Evolutionary conservation across 176 grass and related monocot species (phyloP).

Genomic region (Leersia perrieri): DNA sequence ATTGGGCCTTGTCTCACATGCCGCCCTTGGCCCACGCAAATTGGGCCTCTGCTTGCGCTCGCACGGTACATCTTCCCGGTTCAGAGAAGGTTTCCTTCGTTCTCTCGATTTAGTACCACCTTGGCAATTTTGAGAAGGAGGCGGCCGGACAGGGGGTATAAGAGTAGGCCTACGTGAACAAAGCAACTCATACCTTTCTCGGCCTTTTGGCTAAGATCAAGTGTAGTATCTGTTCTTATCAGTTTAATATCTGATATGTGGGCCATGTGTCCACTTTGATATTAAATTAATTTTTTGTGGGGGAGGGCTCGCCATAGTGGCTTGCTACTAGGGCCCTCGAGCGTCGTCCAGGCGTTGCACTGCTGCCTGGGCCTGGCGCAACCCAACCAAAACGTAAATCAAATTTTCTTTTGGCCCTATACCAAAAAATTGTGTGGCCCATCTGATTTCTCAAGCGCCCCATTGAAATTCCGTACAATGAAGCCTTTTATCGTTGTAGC

Average conservation of each 20-base stretch:
- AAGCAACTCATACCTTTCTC: constrained; percentile 56
- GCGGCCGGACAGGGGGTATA: too few relatives aligned
- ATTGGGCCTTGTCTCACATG: not conserved
- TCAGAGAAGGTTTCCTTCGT: too few relatives aligned
- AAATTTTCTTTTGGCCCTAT: too few relatives aligned
- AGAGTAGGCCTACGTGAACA: too few relatives aligned
- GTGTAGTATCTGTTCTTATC: constrained; percentile 91
- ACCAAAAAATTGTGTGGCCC: too few relatives aligned
- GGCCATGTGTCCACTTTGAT: constrained; percentile 33
- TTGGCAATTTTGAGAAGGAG: too few relatives aligned
- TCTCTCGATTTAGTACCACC: too few relatives aligned
- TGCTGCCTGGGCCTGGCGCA: constrained; percentile 4
- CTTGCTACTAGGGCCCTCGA: constrained; percentile 2
- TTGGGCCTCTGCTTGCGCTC: too few relatives aligned
- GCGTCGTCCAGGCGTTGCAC: constrained; percentile 27
- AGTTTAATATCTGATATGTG: constrained; percentile 87
- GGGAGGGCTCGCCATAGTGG: not conserved
- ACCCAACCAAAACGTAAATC: constrained; percentile 31
- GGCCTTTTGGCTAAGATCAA: constrained; percentile 87
- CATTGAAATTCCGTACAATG: too few relatives aligned
- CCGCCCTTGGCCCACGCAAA: not conserved
- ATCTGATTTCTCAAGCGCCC: too few relatives aligned
- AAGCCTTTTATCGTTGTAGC: too few relatives aligned
- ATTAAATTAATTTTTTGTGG: constrained; percentile 79
- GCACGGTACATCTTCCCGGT: too few relatives aligned